Evolutionary conservation across 2,329 filamentous ascomycete species (phyloP), one percentile per base, ranked within the genome.

Genomic region (Alternaria gansuensis): DNA sequence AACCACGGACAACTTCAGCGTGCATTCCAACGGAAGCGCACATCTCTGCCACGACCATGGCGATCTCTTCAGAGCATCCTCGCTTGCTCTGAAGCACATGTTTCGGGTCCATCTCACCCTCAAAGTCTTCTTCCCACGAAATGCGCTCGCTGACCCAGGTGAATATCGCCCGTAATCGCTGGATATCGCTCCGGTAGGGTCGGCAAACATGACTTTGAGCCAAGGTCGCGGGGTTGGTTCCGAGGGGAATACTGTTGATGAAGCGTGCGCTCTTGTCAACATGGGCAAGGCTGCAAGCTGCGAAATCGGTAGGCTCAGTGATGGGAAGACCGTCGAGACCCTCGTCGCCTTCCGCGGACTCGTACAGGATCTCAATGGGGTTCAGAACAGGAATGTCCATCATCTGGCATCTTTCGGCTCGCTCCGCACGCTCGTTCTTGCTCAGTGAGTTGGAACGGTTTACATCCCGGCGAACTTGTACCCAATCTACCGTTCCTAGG

Each of bases 241-340:
- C 90, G 0, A 91, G 88, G 0, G 94, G 93, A 14, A 97, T 82
- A 66, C 87, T 92, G 72, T 87, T 91, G 63, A 98, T 85, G 76
- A 98, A 99, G 1, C 95, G 88, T 5, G 93, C 91, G 73, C 93
- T 97, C 79, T 99, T 99, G 81, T 99, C 95, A 1, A 99, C 95
- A 57, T 97, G 86, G 57, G 84, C 87, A 41, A 98, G 83, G 75
- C 94, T 97, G 49, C 93, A 88, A 7, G 84, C 82, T 46, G 87
- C 86, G 73, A 95, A 97, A 76, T 97, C 90, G 13, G 88, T 90
- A 2, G 93, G 89, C 50, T 96, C 88, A 9, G 82, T 82, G n/a
- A 99, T 89, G 0, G 93, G 90, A 64, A 90, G 84, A 1, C 93
- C 94, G 73, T 98, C 90, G 3, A 89, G 88, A 7, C 89, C 91